phyloP scores from a whole-genome alignment of 768 basidiomycete genomes.

The Leucosporidium yakuticum region DNA sequence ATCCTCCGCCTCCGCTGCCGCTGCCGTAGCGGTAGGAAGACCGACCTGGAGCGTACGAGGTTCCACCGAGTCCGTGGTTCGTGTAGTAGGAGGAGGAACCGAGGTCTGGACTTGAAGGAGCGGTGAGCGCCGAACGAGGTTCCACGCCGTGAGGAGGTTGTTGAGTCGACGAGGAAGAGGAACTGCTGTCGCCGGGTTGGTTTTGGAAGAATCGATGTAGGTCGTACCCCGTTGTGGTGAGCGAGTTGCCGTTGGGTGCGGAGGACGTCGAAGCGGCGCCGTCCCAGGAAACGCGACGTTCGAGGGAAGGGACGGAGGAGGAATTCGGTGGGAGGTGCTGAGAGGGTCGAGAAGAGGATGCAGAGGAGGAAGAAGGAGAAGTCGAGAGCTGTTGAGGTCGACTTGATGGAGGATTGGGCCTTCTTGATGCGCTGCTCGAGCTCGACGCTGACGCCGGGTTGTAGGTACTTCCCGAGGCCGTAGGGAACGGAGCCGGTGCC shows the following conservation, averaged over 20 bases:
- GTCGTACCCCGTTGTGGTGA: conserved; percentile 17
- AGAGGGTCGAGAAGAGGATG: not conserved
- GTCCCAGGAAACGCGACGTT: conserved; percentile 18
- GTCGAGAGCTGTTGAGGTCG: conserved; percentile 14
- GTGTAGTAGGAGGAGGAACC: not conserved
- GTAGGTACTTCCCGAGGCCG: too few relatives aligned
- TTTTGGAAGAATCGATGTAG: conserved; percentile 35
- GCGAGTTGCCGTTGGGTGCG: not conserved
- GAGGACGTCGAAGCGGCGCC: conserved; percentile 20
- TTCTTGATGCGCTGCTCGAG: too few relatives aligned
- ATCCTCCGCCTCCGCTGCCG: too few relatives aligned
- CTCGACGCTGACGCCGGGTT: too few relatives aligned
- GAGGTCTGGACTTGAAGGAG: conserved; percentile 26
- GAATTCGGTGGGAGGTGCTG: not conserved
- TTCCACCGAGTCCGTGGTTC: conserved; percentile 1
- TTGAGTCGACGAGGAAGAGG: not conserved
- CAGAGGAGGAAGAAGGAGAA: not conserved
- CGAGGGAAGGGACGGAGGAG: conserved; percentile 3
- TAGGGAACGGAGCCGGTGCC: not conserved
- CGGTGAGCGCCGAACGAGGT: conserved; percentile 18
- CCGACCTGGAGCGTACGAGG: conserved; percentile 6
- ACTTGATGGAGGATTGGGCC: not conserved
- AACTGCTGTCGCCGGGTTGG: conserved; percentile 5
- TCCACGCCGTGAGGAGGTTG: not conserved
- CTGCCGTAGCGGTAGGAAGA: conserved; percentile 8